These are phyloP conservation scores for Mimosa bimucronata DNA, from an alignment of 306 rosid species.

Conservation along the genomic window DNA sequence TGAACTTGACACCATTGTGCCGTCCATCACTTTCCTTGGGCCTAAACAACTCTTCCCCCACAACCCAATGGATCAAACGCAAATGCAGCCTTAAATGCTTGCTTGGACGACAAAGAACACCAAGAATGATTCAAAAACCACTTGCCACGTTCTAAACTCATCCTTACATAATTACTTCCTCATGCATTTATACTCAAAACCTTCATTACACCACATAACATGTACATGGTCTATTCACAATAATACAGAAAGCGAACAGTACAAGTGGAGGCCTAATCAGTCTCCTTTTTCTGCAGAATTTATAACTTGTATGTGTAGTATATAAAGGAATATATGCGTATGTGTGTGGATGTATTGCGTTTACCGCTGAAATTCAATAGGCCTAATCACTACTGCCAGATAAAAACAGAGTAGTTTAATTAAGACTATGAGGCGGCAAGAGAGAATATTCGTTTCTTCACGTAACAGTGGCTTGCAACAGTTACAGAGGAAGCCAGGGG, in stretches of 20 bases:
- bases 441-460: constrained; percentile 34
- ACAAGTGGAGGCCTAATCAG: neutral
- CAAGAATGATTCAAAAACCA: constrained; percentile 24
- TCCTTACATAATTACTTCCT: neutral
- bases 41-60: constrained; percentile 12
- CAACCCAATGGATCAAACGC: neutral
- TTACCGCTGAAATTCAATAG: neutral
- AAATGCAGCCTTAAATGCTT: neutral
- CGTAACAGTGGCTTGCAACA: constrained; percentile 17
- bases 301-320: too few species aligned
- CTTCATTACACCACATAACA: neutral
- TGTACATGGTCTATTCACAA: neutral
- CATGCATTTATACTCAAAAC: neutral
- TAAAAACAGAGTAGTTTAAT: neutral
- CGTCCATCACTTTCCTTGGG: constrained; percentile 9
- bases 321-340: too few species aligned
- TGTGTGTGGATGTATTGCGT: neutral
- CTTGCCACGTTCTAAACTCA: constrained; percentile 24
- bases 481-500: constrained; percentile 10
- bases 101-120: constrained; percentile 10
- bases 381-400: neutral
- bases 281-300: neutral
- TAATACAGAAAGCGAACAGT: neutral
- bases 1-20: too few species aligned
- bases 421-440: neutral